A percentile compares a stretch with the other conserved stretches of the same genome.
phyloP scores from a whole-genome alignment of 805 yeast species.

The Teunomyces pallodes region DNA sequence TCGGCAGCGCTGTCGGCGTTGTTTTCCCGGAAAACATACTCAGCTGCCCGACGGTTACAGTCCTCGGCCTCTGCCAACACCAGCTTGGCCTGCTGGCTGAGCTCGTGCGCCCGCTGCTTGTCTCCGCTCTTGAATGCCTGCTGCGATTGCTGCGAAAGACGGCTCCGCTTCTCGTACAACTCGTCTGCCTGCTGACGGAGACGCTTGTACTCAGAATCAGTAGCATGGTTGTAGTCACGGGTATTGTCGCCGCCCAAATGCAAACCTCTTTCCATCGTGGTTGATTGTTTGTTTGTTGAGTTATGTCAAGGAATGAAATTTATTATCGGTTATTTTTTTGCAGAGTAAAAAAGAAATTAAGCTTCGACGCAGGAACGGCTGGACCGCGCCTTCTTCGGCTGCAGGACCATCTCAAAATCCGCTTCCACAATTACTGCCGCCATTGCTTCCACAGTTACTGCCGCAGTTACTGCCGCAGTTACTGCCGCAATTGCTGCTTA shows the following conservation, averaged over 20 bases:
- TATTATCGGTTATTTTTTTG: background rate
- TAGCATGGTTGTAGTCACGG: constrained; percentile 70
- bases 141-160: constrained; percentile 67
- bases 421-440: background rate
- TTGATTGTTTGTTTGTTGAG: background rate
- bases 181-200: constrained; percentile 67
- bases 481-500: background rate
- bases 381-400: background rate
- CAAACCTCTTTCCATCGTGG: constrained; percentile 23
- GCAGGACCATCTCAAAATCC: too few relatives aligned
- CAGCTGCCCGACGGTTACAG: constrained; percentile 80
- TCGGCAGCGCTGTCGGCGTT: constrained; percentile 81
- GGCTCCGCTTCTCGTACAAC: constrained; percentile 55
- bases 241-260: constrained; percentile 25
- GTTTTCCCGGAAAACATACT: constrained; percentile 82
- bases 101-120: constrained; percentile 65
- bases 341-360: background rate
- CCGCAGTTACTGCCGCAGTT: background rate
- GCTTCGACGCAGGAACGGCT: background rate
- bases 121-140: constrained; percentile 75
- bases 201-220: constrained; percentile 60
- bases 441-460: background rate
- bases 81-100: constrained; percentile 67
- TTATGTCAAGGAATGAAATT: background rate
- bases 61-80: constrained; percentile 61